Base-by-base conservation (phyloP, 495 filamentous ascomycete species). In the Thozetella sp. region DNA sequence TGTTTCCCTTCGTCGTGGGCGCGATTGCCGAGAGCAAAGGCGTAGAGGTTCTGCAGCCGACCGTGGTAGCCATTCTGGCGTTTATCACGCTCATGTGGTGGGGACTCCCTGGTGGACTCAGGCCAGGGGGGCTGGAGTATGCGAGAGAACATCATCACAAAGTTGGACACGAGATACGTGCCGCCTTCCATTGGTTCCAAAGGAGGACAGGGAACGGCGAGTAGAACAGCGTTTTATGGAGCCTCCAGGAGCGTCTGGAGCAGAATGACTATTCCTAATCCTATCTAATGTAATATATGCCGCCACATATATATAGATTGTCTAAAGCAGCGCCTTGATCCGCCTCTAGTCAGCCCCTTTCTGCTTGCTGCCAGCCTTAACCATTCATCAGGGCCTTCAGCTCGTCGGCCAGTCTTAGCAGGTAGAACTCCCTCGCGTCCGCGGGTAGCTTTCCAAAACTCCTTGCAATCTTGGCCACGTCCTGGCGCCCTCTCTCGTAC, bases 1-100 rank as follows among this genome's bases (percentile, higher is more conserved):
- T 94, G 17, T 85, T 97, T 52, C 93, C 93, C 0, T 97, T 96
- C 68, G 89, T 85, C 0, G 89, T 96, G 0, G 92, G 92, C 1
- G 90, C 90, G 0, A 89, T 96, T 71, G 93, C 92, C 6, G 88
- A 95, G 71, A 84, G 82, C 17, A 89, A 85, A 69, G 92, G 93
- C 17, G 91, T 95, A 10, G 71, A 87, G 66, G 90, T 93, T 12
- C 63, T 94, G 63, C 91, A 93, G 74, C 91, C 91, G 15, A 84
- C 93, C 62, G 82, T 88, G 55, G 74, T 95, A 69, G 89, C 83
- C 22, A 68, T 93, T 51, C 76, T 93, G 22, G 84, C 73, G 3
- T 76, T 81, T 22, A 84, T 89, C 30, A 65, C 87, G 24, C 45
- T 83, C 9, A 69, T 86, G 48, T 90, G 88, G 87, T 65, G 52